phyloP scores from a whole-genome alignment of 257 asterid species.

The Capsicum baccatum region DNA sequence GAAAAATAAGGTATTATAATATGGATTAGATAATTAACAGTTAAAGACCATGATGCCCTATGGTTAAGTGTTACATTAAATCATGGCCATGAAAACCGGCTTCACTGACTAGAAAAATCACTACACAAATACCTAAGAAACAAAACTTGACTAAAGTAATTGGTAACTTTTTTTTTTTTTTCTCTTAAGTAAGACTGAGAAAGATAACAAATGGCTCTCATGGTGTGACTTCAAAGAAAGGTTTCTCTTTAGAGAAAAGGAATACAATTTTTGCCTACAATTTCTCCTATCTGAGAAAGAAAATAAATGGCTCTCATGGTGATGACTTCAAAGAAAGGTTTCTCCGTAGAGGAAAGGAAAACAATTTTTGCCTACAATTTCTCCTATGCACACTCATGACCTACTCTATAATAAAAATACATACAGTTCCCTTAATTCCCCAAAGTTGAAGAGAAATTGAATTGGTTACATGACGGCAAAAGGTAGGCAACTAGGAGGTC shows the following conservation, averaged over 20 bases:
- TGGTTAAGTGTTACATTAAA: neutral
- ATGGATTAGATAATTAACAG: neutral
- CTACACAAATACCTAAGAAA: neutral
- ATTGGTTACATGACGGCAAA: neutral
- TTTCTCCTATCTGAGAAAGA: neutral
- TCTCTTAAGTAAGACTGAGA: neutral
- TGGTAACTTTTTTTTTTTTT: neutral
- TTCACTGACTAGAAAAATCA: neutral
- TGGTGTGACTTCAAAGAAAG: slow-evolving; percentile 4
- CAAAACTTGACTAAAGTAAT: neutral
- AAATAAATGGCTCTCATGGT: slow-evolving; percentile 9
- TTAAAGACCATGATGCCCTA: slow-evolving; percentile 14
- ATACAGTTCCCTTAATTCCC: neutral
- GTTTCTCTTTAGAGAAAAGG: neutral
- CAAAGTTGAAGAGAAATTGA: slow-evolving; percentile 17
- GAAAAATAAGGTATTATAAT: neutral
- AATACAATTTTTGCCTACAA: neutral
- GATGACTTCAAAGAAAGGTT: neutral
- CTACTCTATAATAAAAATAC: neutral
- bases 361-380: neutral
- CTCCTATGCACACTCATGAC: neutral
- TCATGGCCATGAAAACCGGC: neutral
- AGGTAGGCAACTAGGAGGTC: neutral
- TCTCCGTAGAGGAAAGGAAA: neutral
- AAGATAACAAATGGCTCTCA: slow-evolving; percentile 8